Percentiles rank a stretch among this genome's conserved stretches.
These are phyloP conservation scores for Beauveria rudraprayagi DNA, from an alignment of 2,329 filamentous ascomycete species.

Conservation along the genomic window DNA sequence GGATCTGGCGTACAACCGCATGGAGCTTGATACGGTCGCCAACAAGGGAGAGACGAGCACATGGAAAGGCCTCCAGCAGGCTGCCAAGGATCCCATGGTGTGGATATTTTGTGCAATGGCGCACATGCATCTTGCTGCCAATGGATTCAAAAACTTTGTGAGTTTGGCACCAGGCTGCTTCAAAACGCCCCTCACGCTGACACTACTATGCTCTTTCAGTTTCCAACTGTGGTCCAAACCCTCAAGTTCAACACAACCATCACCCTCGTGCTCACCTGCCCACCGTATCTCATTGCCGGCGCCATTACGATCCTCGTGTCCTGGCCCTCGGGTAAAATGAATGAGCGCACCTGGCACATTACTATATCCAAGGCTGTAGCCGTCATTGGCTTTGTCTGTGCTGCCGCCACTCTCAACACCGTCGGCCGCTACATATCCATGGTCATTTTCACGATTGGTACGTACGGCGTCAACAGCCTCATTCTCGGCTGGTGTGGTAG, in stretches of 20 bases:
- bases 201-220: conserved; percentile 4
- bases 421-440: conserved; percentile 23
- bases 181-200: background rate
- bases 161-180: background rate
- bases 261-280: conserved; percentile 39
- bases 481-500: conserved; percentile 31
- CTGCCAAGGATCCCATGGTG: conserved; percentile 32
- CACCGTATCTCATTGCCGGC: conserved; percentile 25
- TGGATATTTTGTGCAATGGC: conserved; percentile 42
- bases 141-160: conserved; percentile 35
- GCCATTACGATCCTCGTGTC: conserved; percentile 18
- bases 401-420: conserved; percentile 18
- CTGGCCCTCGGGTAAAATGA: conserved; percentile 29
- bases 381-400: conserved; percentile 29
- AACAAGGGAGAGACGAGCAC: conserved; percentile 18
- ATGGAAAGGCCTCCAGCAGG: conserved; percentile 23
- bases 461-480: conserved; percentile 29
- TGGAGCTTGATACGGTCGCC: conserved; percentile 19
- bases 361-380: conserved; percentile 31
- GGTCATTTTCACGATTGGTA: conserved; percentile 25
- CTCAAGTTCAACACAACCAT: conserved; percentile 39
- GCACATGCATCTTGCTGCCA: conserved; percentile 41
- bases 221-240: conserved; percentile 36
- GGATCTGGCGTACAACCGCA: conserved; percentile 28
- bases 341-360: conserved; percentile 37